phyloP scores from a whole-genome alignment of 2,329 filamentous ascomycete genomes.

The Emericellopsis atlantica region DNA sequence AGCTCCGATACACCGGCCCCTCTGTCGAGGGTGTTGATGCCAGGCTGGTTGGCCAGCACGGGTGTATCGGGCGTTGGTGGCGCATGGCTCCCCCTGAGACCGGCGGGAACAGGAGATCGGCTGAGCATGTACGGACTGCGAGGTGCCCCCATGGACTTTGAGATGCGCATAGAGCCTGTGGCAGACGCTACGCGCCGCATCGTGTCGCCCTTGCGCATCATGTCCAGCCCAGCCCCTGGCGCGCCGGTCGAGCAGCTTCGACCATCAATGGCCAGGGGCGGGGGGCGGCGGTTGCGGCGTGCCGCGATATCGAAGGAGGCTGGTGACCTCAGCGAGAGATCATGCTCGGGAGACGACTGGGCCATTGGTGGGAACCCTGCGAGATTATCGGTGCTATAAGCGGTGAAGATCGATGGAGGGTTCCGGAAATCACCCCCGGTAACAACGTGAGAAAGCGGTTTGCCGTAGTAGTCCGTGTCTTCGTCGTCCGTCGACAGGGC shows the following conservation, averaged over 20 bases:
- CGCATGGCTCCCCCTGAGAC: constrained; percentile 25
- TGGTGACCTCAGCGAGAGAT: constrained; percentile 18
- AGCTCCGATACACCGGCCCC: constrained; percentile 16
- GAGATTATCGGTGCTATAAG: background rate
- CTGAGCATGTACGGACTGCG: constrained; percentile 25
- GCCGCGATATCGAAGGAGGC: constrained; percentile 40
- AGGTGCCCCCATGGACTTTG: constrained; percentile 16
- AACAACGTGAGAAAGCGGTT: background rate
- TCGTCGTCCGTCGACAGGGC: constrained; percentile 1
- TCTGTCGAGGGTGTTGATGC: constrained; percentile 11
- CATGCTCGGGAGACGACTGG: background rate
- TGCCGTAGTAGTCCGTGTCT: background rate
- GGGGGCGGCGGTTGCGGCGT: constrained; percentile 30
- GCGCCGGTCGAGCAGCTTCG: constrained; percentile 27
- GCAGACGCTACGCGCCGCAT: constrained; percentile 43
- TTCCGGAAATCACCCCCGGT: background rate
- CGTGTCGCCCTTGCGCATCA: constrained; percentile 28
- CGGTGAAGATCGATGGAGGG: background rate
- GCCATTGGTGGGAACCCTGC: background rate
- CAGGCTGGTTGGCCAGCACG: constrained; percentile 21
- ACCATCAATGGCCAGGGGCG: constrained; percentile 29
- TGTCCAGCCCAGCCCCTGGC: constrained; percentile 35
- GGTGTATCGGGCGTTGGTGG: constrained; percentile 38
- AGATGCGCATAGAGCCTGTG: constrained; percentile 24
- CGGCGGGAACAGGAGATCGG: constrained; percentile 26